Evolutionary conservation across 164 flowering plant species (phyloP).

Genomic region (Umbellularia californica): DNA sequence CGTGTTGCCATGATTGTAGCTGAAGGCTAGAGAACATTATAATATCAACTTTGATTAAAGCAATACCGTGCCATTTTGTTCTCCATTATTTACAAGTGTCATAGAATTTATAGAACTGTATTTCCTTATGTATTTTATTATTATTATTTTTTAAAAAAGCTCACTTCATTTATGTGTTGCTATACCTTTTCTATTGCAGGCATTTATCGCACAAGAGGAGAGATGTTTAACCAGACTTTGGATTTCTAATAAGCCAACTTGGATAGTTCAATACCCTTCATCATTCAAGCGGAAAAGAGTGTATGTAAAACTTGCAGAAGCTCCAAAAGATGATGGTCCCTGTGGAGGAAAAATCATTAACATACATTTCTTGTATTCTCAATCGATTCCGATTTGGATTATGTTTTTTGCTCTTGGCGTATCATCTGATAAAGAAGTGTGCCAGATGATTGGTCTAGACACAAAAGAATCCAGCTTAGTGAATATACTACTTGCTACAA

Average conservation of each 20-base stretch:
- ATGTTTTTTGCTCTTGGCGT: conserved; percentile 84
- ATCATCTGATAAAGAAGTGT: conserved; percentile 63
- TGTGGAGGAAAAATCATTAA: conserved; percentile 48
- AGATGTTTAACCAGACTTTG: conserved; percentile 64
- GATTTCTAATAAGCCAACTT: conserved; percentile 52
- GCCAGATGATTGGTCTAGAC: conserved; percentile 54
- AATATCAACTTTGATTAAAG: background rate
- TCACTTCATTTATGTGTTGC: background rate
- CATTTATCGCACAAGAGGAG: conserved; percentile 89
- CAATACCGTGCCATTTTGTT: background rate
- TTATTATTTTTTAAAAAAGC: background rate
- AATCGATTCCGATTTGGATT: conserved; percentile 71
- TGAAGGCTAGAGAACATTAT: too few relatives aligned
- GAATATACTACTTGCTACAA: conserved; percentile 67
- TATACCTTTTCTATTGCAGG: conserved; percentile 36
- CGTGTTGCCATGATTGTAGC: too few relatives aligned
- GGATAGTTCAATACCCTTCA: conserved; percentile 51
- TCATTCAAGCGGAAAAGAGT: conserved; percentile 50
- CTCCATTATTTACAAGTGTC: background rate
- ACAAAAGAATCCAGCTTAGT: conserved; percentile 38
- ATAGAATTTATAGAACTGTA: background rate
- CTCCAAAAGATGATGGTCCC: conserved; percentile 33
- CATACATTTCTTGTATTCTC: conserved; percentile 37
- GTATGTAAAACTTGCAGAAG: conserved; percentile 41
- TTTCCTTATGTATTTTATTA: background rate